Percentiles rank a stretch among this genome's conserved stretches.
phyloP scores from a whole-genome alignment of 106 monocot species.

The Vanilla planifolia region DNA sequence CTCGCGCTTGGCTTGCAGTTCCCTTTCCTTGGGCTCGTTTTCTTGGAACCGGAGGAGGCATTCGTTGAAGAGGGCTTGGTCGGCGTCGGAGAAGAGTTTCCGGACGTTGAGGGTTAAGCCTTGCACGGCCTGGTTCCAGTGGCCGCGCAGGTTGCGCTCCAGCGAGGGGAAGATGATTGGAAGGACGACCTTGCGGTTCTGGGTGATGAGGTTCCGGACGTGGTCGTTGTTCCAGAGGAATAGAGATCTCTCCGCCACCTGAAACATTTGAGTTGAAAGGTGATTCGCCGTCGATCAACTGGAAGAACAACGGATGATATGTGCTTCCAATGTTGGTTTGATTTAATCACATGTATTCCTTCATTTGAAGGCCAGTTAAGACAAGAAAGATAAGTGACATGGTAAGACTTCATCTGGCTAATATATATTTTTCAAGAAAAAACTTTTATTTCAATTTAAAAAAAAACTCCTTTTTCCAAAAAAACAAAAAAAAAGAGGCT shows the following conservation, averaged over 20 bases:
- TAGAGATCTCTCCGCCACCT: constrained; percentile 39
- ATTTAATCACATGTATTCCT: too few relatives aligned
- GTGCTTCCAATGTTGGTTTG: too few relatives aligned
- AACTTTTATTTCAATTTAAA: too few relatives aligned
- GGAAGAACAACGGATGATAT: too few relatives aligned
- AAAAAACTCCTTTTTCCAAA: too few relatives aligned
- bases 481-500: too few relatives aligned
- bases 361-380: too few relatives aligned
- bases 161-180: constrained; percentile 36
- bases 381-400: too few relatives aligned
- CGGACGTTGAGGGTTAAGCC: constrained; percentile 41
- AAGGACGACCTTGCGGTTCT: constrained; percentile 37
- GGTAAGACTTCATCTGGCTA: too few relatives aligned
- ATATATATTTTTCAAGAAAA: too few relatives aligned
- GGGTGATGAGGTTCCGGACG: constrained; percentile 35
- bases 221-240: constrained; percentile 63
- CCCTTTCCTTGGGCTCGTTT: constrained; percentile 9
- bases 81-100: constrained; percentile 35
- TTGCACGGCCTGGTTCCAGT: constrained; percentile 58
- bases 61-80: constrained; percentile 37
- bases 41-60: constrained; percentile 27
- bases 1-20: constrained; percentile 20
- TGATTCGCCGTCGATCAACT: too few relatives aligned
- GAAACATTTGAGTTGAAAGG: not conserved
- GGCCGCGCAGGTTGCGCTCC: constrained; percentile 37